Base-by-base conservation (phyloP, 2,329 filamentous ascomycete genomes). In the Exophiala alcalophila region DNA sequence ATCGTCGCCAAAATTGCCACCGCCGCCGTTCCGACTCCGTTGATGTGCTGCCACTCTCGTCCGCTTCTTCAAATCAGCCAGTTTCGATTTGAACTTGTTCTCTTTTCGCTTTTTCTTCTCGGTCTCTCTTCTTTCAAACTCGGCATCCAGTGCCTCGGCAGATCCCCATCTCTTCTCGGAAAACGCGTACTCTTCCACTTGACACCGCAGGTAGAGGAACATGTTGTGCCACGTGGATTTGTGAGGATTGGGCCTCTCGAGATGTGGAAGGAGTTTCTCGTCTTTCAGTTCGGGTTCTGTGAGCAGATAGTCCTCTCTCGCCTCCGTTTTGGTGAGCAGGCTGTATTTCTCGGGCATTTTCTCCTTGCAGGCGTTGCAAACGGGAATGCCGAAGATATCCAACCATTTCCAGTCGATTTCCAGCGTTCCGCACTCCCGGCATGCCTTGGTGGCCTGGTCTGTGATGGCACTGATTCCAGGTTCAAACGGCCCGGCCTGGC, bases 381-480 rank as follows among this genome's bases (percentile, higher is more conserved):
- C 78, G 37, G 76, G 73, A 49, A 84, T 79, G 16, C 73, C 70
- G 53, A 97, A 90, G 2, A 87, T 76, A 55, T 95, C 90, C 37
- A 90, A 84, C 89, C 90, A 97, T 42, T 92, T 86, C 73, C 83
- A 96, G 66, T 98, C 92, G 50, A 98, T 90, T 68, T 97, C 92
- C 33, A 90, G 59, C 39, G 76, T 85, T 1, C 72, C 76, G 63
- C 92, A 98, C 59, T 98, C 92, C 18, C 80, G 74, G 58, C 92
- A 98, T 58, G 79, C 83, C 60, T 86, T 87, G 49, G 82, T 77
- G 47, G 74, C 73, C 54, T 70, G 74, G 52, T 73, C 73, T 14
- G 76, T 71, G 5, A 94, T 63, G 2, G 84, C 81, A 51, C 83
- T 92, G n/a, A 97, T 67, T 0, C 86, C 86, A 0, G 92, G 92